Percentiles rank a stretch among this genome's conserved stretches.
These are phyloP conservation scores for Pestalotiopsis sp. DNA, from an alignment of 2,329 filamentous ascomycete species.

Conservation along the genomic window DNA sequence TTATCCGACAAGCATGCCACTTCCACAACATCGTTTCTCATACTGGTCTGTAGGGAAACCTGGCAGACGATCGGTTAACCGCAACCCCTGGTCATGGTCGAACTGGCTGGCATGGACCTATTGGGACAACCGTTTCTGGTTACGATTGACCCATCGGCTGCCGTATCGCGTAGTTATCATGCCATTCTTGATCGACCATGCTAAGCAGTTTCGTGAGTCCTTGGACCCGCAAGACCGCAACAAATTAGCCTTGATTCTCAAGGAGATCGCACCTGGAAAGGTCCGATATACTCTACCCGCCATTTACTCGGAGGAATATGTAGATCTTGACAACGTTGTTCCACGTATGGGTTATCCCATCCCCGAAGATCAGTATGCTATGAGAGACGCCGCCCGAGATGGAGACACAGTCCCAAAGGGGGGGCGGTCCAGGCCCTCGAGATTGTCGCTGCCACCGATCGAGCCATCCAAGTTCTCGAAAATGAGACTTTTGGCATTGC, in stretches of 20 bases:
- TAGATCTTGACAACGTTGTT: conserved; percentile 23
- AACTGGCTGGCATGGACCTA: conserved; percentile 39
- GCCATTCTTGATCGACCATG: conserved; percentile 47
- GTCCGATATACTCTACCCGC: conserved; percentile 58
- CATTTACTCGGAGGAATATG: conserved; percentile 48
- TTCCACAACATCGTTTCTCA: conserved; percentile 26
- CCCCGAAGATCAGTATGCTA: background rate
- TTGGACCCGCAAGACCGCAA: conserved; percentile 36
- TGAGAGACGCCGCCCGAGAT: background rate
- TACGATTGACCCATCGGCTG: conserved; percentile 48
- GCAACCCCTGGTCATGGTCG: conserved; percentile 27
- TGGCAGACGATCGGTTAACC: conserved; percentile 11
- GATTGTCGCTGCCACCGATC: background rate
- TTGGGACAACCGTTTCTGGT: conserved; percentile 68
- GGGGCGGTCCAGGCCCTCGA: background rate
- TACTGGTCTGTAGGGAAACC: conserved; percentile 20
- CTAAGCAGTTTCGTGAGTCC: conserved; percentile 50
- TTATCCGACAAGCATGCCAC: conserved; percentile 42
- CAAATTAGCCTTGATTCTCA: conserved; percentile 46
- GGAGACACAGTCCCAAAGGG: background rate
- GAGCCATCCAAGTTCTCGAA: conserved; percentile 15
- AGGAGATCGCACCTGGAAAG: conserved; percentile 56
- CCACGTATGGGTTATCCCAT: conserved; percentile 23
- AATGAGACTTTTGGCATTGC: conserved; percentile 53
- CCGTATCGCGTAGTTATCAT: conserved; percentile 45